Conservation (phyloP, 1,284 basidiomycete species). For the Pseudomicrostroma phylloplanum region DNA sequence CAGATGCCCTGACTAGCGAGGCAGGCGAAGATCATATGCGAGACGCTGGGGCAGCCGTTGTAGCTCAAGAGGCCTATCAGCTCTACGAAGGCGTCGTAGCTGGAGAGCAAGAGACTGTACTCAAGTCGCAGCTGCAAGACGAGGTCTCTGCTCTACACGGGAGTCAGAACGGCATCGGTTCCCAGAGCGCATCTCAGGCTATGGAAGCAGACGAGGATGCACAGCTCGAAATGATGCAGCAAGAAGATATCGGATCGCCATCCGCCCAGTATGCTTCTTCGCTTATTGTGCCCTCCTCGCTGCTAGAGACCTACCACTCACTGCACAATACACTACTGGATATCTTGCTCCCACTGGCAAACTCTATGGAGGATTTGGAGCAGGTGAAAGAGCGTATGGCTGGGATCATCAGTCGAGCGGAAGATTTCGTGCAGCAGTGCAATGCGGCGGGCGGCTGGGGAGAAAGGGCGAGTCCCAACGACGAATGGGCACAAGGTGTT, state of each 20-base stretch:
- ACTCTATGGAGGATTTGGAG: not conserved
- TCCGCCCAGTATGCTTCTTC: not conserved
- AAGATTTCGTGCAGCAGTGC: not conserved
- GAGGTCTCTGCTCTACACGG: not conserved
- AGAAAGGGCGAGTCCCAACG: not conserved
- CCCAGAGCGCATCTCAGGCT: not conserved
- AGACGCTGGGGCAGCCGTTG: not conserved
- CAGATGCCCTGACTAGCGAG: not conserved
- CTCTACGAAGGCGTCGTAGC: not conserved
- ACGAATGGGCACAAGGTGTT: not conserved
- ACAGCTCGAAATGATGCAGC: too few species aligned
- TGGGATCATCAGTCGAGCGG: not conserved
- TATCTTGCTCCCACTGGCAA: not conserved
- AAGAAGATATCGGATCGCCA: not conserved
- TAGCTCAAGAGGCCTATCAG: not conserved
- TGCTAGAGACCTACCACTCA: not conserved
- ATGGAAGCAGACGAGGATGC: not conserved
- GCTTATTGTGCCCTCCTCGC: conserved; percentile 2
- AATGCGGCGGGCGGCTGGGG: not conserved
- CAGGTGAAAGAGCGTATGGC: not conserved
- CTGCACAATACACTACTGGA: not conserved
- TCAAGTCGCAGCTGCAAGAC: not conserved
- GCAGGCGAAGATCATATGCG: not conserved
- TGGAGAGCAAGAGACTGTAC: not conserved
- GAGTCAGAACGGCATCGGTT: not conserved